These are phyloP conservation scores for Discostella stelligeroides DNA, from an alignment of 108 stramenopile species.

Conservation along the genomic window DNA sequence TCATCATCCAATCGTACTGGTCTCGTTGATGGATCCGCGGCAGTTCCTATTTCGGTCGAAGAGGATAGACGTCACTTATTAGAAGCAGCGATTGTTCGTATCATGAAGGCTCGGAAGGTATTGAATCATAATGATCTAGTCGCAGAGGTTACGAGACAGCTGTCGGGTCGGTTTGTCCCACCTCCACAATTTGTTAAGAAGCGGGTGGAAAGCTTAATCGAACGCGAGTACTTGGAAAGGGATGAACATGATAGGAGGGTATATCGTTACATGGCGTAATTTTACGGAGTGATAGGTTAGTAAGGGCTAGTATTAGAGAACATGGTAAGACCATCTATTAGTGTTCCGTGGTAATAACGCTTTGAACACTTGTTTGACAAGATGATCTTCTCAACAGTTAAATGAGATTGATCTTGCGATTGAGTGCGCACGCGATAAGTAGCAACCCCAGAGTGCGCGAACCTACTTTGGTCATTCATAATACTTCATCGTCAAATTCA, in stretches of 20 bases:
- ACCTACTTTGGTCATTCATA: too few relatives aligned
- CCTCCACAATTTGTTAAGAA: conserved; percentile 94
- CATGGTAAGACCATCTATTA: too few relatives aligned
- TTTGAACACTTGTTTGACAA: too few relatives aligned
- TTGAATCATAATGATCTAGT: conserved; percentile 95
- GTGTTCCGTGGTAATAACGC: too few relatives aligned
- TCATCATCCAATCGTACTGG: conserved; percentile 28
- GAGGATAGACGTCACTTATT: conserved; percentile 92
- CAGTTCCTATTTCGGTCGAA: conserved; percentile 80
- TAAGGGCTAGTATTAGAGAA: background rate
- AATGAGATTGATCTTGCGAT: too few relatives aligned
- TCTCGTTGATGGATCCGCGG: conserved; percentile 52
- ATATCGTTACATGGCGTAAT: conserved; percentile 89
- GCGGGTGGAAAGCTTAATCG: conserved; percentile 95
- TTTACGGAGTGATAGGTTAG: background rate
- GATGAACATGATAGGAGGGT: conserved; percentile 79
- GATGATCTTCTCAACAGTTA: too few relatives aligned
- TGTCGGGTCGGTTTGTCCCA: conserved; percentile 84
- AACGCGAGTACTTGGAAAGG: conserved; percentile 96
- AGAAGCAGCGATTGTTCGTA: conserved; percentile 95
- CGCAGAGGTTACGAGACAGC: conserved; percentile 89
- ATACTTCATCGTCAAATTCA: background rate
- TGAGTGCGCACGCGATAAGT: too few relatives aligned
- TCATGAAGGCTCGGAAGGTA: conserved; percentile 96
- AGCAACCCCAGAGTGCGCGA: too few relatives aligned